Evolutionary conservation across 2,329 filamentous ascomycete genomes (phyloP).

Genomic region (Clonostachys byssicola): DNA sequence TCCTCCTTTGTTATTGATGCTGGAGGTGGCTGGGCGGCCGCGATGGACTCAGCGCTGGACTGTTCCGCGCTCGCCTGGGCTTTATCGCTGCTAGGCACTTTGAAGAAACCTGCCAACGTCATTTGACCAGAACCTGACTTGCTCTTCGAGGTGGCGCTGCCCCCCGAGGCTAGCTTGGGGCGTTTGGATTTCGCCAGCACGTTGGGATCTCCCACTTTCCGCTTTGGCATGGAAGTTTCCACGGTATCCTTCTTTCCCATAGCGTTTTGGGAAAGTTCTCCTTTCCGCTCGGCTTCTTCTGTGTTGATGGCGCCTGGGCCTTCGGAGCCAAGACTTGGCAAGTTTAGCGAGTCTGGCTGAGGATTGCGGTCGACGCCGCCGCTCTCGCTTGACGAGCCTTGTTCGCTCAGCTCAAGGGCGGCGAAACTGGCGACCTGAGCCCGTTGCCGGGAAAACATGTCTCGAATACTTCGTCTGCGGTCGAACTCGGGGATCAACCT

Average conservation of each 20-base stretch:
- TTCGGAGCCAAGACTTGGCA: neutral
- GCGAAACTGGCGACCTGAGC: neutral
- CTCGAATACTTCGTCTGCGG: slow-evolving; percentile 77
- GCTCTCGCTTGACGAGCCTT: neutral
- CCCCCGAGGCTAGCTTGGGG: slow-evolving; percentile 11
- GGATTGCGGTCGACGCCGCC: neutral
- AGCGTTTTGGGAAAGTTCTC: neutral
- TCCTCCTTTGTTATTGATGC: neutral
- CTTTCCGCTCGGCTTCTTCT: neutral
- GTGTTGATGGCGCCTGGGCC: neutral
- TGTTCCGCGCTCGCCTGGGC: neutral
- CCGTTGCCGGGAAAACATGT: slow-evolving; percentile 68
- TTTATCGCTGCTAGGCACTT: slow-evolving; percentile 15
- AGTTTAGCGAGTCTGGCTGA: no score
- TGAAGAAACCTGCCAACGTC: slow-evolving; percentile 78
- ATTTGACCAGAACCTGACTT: slow-evolving; percentile 33
- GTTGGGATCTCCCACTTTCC: neutral
- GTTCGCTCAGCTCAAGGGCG: neutral
- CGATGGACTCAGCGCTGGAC: neutral
- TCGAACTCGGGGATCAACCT: slow-evolving; percentile 86
- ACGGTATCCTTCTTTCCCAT: neutral
- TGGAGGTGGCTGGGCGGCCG: neutral
- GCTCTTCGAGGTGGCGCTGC: slow-evolving; percentile 19
- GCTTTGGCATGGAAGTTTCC: neutral
- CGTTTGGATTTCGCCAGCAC: slow-evolving; percentile 11